Evolutionary conservation across 176 grass and related monocot genomes (phyloP), one percentile per base, ranked within the genome.

Genomic region (Carex littledalei): DNA sequence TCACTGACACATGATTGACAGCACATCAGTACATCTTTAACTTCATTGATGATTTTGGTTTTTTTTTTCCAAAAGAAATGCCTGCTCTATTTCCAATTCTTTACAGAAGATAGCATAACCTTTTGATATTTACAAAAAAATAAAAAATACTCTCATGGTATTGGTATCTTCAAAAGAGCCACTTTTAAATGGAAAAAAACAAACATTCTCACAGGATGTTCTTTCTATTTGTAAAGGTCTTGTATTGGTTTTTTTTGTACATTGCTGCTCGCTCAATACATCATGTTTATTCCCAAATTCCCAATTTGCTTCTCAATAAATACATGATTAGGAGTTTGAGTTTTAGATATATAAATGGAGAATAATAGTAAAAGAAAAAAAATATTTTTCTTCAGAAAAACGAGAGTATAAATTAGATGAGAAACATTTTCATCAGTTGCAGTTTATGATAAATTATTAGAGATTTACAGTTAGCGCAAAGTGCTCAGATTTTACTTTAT

Each of bases 1-100:
- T 62, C 37, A 92, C 92, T 94, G 80, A 54, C 75, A 41, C 71
- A 80, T 61, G 86, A 84, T 63, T 63, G 59, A 31, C 62, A 50
- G 72, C 47, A 67, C 8, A 80, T 70, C 16, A 84, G 87, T 67
- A 74, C 3, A 5, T 17, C 54, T 12, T 49, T 49, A 22, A 85
- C 15, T 18, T 8, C 3, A 78, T n/a, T 21, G 1, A 60, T 60
- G 14, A 18, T 60, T 60, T 60, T 58, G 15, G 3, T 20, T 60
- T 17, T 57, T 56, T 59, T 56, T n/a, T 20, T 2, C 17, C 57
- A 60, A 60, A 20, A 60, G 16, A 60, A 60, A 60, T 60, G 18
- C 17, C 5, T 5, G 5, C 55, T 18, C 55, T 17, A 57, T 57
- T 57, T 57, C 55, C 55, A 57, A 57, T 57, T 16, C 14, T 56